phyloP scores from a whole-genome alignment of 225 moss, liverwort and hornwort species.

The Pleurozium schreberi region DNA sequence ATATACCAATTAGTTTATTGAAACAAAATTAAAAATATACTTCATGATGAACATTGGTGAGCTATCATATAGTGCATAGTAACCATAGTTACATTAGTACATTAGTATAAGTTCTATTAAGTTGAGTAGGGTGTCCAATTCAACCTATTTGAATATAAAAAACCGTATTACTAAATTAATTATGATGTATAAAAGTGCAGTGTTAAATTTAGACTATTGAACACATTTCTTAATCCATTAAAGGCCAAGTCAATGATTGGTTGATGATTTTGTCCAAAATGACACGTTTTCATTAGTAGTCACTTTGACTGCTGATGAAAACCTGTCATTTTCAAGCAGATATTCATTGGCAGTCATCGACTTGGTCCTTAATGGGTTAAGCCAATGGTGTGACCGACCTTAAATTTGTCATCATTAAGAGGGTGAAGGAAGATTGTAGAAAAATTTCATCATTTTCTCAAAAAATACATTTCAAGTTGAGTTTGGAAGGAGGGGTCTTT shows the following conservation, averaged over 20 bases:
- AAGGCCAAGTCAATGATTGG: no score
- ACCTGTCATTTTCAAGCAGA: no score
- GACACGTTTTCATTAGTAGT: no score
- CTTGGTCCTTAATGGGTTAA: no score
- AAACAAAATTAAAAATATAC: neutral
- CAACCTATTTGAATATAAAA: no score
- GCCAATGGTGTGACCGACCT: neutral
- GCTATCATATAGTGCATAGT: neutral
- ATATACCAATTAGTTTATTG: neutral
- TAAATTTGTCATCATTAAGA: neutral
- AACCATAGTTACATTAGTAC: neutral
- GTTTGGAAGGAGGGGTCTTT: accelerated
- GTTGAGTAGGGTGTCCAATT: neutral
- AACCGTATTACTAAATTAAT: no score
- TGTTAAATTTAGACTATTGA: neutral
- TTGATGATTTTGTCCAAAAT: no score
- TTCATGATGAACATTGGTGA: neutral
- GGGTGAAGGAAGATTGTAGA: neutral
- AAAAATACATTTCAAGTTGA: neutral
- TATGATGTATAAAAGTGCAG: no score
- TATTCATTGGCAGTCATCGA: no score
- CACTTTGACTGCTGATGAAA: no score
- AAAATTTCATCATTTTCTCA: neutral
- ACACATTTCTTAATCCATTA: neutral
- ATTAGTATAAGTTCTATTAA: neutral